Evolutionary conservation across 177 flowering plant species (phyloP).

Genomic region (Tripterygium wilfordii): DNA sequence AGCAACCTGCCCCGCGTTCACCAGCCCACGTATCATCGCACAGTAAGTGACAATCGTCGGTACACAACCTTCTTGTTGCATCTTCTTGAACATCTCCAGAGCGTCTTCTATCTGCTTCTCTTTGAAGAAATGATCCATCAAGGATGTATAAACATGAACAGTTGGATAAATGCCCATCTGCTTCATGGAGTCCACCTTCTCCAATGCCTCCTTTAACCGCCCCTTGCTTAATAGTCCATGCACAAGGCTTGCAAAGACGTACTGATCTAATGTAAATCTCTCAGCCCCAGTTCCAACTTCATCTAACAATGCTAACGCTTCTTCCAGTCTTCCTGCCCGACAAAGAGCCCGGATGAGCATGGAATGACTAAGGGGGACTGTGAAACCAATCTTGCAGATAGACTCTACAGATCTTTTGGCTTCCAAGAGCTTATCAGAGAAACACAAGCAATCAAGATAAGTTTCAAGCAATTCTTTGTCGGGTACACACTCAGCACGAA

Average conservation of each 20-base stretch:
- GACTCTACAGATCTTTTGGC: slow-evolving; percentile 47
- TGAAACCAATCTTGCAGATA: slow-evolving; percentile 43
- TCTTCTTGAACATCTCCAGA: slow-evolving; percentile 39
- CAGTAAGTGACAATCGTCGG: slow-evolving; percentile 75
- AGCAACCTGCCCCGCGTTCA: slow-evolving; percentile 38
- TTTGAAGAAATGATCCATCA: slow-evolving; percentile 57
- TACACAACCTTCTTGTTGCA: slow-evolving; percentile 54
- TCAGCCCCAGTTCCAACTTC: slow-evolving; percentile 36
- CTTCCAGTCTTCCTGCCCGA: slow-evolving; percentile 65
- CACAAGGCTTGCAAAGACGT: slow-evolving; percentile 67
- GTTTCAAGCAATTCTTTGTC: slow-evolving; percentile 65
- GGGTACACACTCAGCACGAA: slow-evolving; percentile 36
- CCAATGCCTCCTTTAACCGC: slow-evolving; percentile 52
- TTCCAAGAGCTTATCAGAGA: slow-evolving; percentile 38
- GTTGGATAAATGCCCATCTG: slow-evolving; percentile 51
- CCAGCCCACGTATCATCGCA: slow-evolving; percentile 64
- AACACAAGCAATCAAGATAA: slow-evolving; percentile 70
- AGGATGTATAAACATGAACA: slow-evolving; percentile 77
- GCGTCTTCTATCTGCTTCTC: slow-evolving; percentile 52
- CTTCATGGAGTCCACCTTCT: slow-evolving; percentile 60
- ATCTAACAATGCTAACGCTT: slow-evolving; percentile 42
- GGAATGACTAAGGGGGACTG: slow-evolving; percentile 47
- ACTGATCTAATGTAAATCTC: slow-evolving; percentile 33
- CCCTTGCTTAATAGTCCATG: slow-evolving; percentile 61
- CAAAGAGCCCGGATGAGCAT: slow-evolving; percentile 70